Percentiles rank a stretch among this genome's conserved stretches.
Evolutionary conservation across 768 basidiomycete genomes (phyloP).

Genomic region (Obba rivulosa): DNA sequence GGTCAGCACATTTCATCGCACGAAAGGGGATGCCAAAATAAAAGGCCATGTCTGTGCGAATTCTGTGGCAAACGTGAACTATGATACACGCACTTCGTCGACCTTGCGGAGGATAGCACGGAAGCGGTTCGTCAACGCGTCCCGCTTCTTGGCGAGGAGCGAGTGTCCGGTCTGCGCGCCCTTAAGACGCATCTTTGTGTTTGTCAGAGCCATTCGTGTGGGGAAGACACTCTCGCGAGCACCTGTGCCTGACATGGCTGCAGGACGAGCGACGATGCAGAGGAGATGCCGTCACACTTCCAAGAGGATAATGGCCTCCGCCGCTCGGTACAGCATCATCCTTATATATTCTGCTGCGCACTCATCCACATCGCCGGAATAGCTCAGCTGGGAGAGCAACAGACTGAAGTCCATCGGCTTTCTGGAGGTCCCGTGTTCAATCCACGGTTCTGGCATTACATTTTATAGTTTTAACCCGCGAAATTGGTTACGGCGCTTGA

Average conservation of each 20-base stretch:
- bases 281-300: too few relatives aligned
- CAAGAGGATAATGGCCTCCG: too few relatives aligned
- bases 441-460: conserved; percentile 62
- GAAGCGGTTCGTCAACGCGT: conserved; percentile 93
- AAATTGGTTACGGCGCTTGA: too few relatives aligned
- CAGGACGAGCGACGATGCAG: neutral
- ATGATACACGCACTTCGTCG: conserved; percentile 69
- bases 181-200: conserved; percentile 86
- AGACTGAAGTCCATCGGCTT: conserved; percentile 28
- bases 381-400: conserved; percentile 33
- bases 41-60: neutral
- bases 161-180: conserved; percentile 95
- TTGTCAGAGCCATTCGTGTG: conserved; percentile 94
- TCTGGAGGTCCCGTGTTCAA: conserved; percentile 77
- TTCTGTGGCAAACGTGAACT: neutral
- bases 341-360: too few relatives aligned
- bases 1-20: conserved; percentile 3
- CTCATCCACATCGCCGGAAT: conserved; percentile 18
- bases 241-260: conserved; percentile 83
- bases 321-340: too few relatives aligned
- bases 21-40: neutral
- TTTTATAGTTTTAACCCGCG: too few relatives aligned
- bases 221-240: conserved; percentile 93
- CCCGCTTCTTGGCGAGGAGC: conserved; percentile 93
- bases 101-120: conserved; percentile 92